These are phyloP conservation scores for Fusarium avenaceum DNA, from an alignment of 2,329 filamentous ascomycete genomes.

Conservation along the genomic window DNA sequence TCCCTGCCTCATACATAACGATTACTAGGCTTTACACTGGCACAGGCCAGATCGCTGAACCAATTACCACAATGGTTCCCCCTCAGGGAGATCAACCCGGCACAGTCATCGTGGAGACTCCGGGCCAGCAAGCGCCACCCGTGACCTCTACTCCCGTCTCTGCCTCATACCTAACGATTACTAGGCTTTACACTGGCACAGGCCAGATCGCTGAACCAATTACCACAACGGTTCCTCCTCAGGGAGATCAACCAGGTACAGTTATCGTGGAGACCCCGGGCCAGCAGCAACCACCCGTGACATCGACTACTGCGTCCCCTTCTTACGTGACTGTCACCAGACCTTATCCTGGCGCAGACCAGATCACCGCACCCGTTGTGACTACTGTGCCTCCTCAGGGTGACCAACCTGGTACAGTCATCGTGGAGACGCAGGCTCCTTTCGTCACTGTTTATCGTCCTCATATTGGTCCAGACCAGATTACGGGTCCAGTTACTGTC, in stretches of 20 bases:
- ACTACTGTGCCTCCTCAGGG: conserved; percentile 22
- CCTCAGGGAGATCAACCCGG: conserved; percentile 31
- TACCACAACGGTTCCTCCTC: conserved; percentile 24
- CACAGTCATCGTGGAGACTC: conserved; percentile 32
- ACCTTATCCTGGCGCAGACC: conserved; percentile 16
- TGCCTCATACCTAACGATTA: conserved; percentile 28
- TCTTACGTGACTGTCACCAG: conserved; percentile 30
- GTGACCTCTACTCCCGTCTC: conserved; percentile 17
- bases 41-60: conserved; percentile 11
- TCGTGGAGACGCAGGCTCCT: conserved; percentile 27
- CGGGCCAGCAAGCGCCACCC: conserved; percentile 28
- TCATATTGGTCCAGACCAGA: conserved; percentile 19
- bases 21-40: conserved; percentile 31
- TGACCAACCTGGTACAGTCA: conserved; percentile 28
- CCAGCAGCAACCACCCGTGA: background rate
- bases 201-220: conserved; percentile 12
- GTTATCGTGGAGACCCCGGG: conserved; percentile 29
- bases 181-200: conserved; percentile 26
- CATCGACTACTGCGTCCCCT: background rate
- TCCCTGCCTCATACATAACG: conserved; percentile 23
- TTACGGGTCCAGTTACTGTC: conserved; percentile 30
- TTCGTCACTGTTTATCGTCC: conserved; percentile 17
- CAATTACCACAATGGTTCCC: conserved; percentile 18
- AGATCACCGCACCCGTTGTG: conserved; percentile 14
- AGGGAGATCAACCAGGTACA: conserved; percentile 31